Evolutionary conservation across 371 early-diverging fungal genomes (phyloP), one percentile per base, ranked within the genome.

Genomic region (Antonospora locustae): DNA sequence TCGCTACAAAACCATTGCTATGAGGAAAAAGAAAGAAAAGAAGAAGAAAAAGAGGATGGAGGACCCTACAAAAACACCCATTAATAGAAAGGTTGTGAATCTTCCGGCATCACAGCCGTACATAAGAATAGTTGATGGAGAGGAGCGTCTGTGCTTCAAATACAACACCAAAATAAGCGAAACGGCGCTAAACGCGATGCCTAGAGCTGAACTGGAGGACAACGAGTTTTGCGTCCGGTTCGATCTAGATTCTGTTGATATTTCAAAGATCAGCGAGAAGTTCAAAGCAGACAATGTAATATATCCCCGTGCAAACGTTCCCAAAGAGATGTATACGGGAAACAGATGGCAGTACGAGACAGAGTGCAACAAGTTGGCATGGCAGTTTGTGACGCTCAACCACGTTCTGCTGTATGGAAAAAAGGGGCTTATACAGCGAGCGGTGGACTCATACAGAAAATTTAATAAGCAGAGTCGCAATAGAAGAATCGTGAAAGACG

Each of bases 341-440:
- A 86, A 87, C 68, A 75, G 90, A 28, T 90, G 87, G 86, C 76
- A 78, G 36, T 90, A 89, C 67, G 90, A 90, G 66, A 87, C 81
- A 17, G 82, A 81, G 53, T 86, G 85, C 65, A 90, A 90, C 62
- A 66, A 65, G 12, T 71, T 88, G 5, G 90, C 88, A 3, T 90
- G 88, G 87, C 79, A 82, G 54, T 78, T 90, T 58, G 81, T 84
- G 11, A 85, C 79, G 60, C 69, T 87, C 9, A 91, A 91, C 67
- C 80, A 78, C 19, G 78, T 78, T 22, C 77, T 84, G 38, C 79
- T 88, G 28, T 78, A 81, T 38, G 87, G 82, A 4, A 83, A 85
- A 43, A 80, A 89, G 43, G 92, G 92, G 1, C 73, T 90, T 38
- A 79, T 91, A 45, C 92, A 91, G 67, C 77, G 90, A 0, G 89